Base-by-base conservation (phyloP, 371 early-diverging fungal species). In the Mucor mucedo region DNA sequence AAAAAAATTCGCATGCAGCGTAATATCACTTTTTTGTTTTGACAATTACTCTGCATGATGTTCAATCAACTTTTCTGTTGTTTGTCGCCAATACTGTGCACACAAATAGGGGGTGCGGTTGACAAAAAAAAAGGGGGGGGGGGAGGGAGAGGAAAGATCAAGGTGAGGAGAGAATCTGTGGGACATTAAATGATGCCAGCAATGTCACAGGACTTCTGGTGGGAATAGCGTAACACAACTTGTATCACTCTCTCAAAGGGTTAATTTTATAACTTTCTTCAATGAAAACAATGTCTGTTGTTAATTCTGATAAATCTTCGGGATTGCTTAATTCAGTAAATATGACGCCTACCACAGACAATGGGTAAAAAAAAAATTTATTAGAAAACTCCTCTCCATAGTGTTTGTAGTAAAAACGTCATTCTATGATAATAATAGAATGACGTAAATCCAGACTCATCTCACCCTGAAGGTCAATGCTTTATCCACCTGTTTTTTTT, bases 1-100 rank as follows among this genome's bases (percentile, higher is more conserved):
- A 35, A 35, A 53, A 53, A 53, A 39, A 53, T 14, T 6, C 21
- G 13, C 21, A 53, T 33, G 35, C 21, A 54, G 47, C 21, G 47
- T 47, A 47, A 47, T 30, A 30, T 30, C 21, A 21, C 21, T 21
- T 21, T 21, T 21, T 30, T 28, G 30, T 13, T 50, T 29, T 50
- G 50, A 50, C 50, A 50, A 50, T 50, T 50, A 50, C 13, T 30
- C 30, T 50, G 50, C 50, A 50, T 50, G 7, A 50, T 50, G 4
- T 35, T 35, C 35, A 35, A 21, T 21, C 21, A 21, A 21, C 21
- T 21, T 21, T 21, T 21, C 21, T 50, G 13, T 30, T 10, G 13
- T 8, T 9, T 14, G 50, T 50, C 30, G 50, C 50, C 50, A 30
- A 50, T 30, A 50, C 9, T 3, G 48, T 47, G 50, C 27, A 6